Evolutionary conservation across 225 moss, liverwort and hornwort species (phyloP).

Genomic region (Antitrichia curtipendula): DNA sequence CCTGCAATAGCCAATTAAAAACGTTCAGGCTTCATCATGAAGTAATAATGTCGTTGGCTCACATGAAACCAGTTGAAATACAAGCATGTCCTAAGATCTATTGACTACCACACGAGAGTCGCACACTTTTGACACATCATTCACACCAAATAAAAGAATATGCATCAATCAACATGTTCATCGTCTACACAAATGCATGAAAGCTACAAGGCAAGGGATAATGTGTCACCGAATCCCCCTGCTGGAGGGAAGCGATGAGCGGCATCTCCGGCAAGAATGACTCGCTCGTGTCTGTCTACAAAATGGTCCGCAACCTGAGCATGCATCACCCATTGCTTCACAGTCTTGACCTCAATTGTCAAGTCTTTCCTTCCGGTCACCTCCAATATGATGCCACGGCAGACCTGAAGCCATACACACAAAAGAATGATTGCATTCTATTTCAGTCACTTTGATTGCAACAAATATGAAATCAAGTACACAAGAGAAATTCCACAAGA

Average conservation of each 20-base stretch:
- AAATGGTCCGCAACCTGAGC: slow-evolving; percentile 76
- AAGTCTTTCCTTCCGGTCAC: slow-evolving; percentile 54
- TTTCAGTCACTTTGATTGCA: neutral
- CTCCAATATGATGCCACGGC: slow-evolving; percentile 50
- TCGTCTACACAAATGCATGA: neutral
- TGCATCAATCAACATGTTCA: neutral
- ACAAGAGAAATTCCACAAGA: neutral
- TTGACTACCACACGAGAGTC: neutral
- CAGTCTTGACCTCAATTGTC: slow-evolving; percentile 53
- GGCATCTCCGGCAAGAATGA: slow-evolving; percentile 84
- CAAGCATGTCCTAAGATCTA: neutral
- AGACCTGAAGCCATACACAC: slow-evolving; percentile 41
- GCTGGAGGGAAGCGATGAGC: slow-evolving; percentile 94
- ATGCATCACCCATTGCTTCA: slow-evolving; percentile 86
- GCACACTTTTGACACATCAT: neutral
- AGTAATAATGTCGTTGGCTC: neutral
- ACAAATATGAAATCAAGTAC: neutral
- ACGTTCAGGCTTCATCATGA: neutral
- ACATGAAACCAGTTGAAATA: neutral
- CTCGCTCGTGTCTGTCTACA: slow-evolving; percentile 28
- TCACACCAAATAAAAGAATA: neutral
- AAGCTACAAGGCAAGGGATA: neutral
- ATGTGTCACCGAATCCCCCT: slow-evolving; percentile 72
- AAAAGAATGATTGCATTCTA: neutral
- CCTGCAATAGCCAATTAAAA: slow-evolving; percentile 15